Percentiles rank a stretch among this genome's conserved stretches.
Evolutionary conservation across 306 rosid species (phyloP).

Genomic region (Psophocarpus tetragonolobus): DNA sequence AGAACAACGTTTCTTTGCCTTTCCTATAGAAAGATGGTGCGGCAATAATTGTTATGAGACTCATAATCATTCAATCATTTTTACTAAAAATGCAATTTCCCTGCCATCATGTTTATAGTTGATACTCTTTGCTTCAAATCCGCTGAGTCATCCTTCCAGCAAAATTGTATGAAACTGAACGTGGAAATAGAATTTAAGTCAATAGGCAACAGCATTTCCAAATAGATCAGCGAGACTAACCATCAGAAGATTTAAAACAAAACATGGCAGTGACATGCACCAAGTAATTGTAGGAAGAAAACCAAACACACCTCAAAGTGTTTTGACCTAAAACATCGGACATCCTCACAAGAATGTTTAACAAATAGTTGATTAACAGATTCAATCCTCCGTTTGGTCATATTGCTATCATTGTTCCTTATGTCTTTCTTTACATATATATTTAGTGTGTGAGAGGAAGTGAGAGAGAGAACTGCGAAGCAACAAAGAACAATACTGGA

Average conservation of each 20-base stretch:
- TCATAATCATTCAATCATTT: neutral
- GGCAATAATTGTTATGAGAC: neutral
- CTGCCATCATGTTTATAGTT: neutral
- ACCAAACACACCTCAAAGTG: neutral
- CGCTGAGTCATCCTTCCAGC: constrained; percentile 1
- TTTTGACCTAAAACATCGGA: constrained; percentile 12
- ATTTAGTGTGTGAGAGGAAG: neutral
- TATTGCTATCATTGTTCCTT: neutral
- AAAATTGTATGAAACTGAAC: constrained; percentile 16
- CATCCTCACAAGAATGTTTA: neutral
- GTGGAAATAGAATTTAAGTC: neutral
- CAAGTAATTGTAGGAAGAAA: neutral
- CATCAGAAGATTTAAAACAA: neutral
- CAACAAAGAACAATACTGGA: neutral
- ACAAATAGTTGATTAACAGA: neutral
- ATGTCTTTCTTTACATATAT: neutral
- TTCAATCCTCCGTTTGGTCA: neutral
- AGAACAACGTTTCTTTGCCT: too few relatives aligned
- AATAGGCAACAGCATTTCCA: neutral
- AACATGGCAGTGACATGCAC: neutral
- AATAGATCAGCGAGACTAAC: neutral
- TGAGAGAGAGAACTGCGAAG: neutral
- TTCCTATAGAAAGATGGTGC: neutral
- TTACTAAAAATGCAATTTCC: neutral
- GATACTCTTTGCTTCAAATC: neutral